Evolutionary conservation across 176 grass and related monocot species (phyloP), one percentile per base, ranked within the genome.

Genomic region (Raddia distichophylla): DNA sequence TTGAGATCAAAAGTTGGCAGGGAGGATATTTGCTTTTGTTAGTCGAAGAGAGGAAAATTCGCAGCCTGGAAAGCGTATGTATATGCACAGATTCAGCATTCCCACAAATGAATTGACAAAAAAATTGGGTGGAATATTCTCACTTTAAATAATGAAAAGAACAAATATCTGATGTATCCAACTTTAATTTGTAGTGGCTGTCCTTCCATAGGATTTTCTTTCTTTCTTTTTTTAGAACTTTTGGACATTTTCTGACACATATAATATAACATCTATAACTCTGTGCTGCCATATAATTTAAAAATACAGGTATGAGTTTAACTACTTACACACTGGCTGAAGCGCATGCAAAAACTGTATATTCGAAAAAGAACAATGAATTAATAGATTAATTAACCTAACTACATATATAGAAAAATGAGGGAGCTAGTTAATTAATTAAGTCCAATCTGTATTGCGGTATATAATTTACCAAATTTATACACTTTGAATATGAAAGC

Each of bases 11-110:
- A 71, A 55, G n/a, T n/a, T 47, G 33, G 9, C 15, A 33, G 22
- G 0, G 2, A 54, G 18, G 34, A n/a, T 33, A 69, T 61, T 64
- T 33, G 4, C 7, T 49, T 37, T 15, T 55, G 45, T 46, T 35
- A 64, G 15, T 64, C 14, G 59, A 71, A 32, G 33, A n/a, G n/a
- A 79, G 6, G 46, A 62, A 85, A 72, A 79, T 72, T 64, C 67
- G 27, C 20, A 44, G 9, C 47, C 54, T 71, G 49, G 32, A n/a
- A 10, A 72, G 48, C 20, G 72, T 55, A 19, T 20, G 72, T 55
- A 19, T 79, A 64, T 79, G 67, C 75, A 44, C 15, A 32, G 53
- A 11, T 54, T 16, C 34, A 32, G 10, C 2, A 49, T 76, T 49
- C 35, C 19, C 5, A 50, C 71, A n/a, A 9, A 49, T 10, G 70